Evolutionary conservation across 306 rosid species (phyloP), one percentile per base, ranked within the genome.

Genomic region (Abrus pulchellus): DNA sequence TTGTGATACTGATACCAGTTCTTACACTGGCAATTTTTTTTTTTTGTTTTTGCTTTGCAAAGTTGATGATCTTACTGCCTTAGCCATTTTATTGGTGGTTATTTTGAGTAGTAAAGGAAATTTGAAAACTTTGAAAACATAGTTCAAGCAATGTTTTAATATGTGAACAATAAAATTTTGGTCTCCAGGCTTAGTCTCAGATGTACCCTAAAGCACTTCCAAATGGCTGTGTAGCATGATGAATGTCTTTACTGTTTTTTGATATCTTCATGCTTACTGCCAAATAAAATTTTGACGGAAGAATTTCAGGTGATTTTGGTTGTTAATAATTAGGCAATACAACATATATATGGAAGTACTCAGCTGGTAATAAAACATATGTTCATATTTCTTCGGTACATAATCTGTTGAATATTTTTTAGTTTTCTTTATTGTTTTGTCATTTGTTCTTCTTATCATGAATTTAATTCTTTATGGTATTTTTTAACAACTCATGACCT

Each of bases 401-500:
- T 66, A 48, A 48, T 69, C 33, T 32, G 14, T 65, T 30, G 45
- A 74, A 38, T 74, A 8, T 36, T 81, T 41, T 10, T 20, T 4
- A 44, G 48, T 14, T 60, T 40, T 65, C 28, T 14, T 32, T 44
- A 30, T 34, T 14, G 48, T 12, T 20, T 20, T 54, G 77, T 55
- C 76, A 63, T 78, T 57, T 71, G 49, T 62, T 53, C 55, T 56
- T 70, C 67, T 61, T 72, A 48, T 74, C 47, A 28, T 38, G 69
- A 30, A 38, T 47, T 50, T 38, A 63, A 68, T 76, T 84, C 68
- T 8, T 28, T 34, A 3, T 29, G 33, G 5, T 73, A 62, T 30
- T 11, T 68, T 67, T 77, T 77, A 74, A 77, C 84, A 72, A 76
- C 29, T 27, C 38, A 54, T 70, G 84, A 74, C 71, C 50, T 85